phyloP scores from a whole-genome alignment of 345 rosid genomes.

The Murraya koenigii region DNA sequence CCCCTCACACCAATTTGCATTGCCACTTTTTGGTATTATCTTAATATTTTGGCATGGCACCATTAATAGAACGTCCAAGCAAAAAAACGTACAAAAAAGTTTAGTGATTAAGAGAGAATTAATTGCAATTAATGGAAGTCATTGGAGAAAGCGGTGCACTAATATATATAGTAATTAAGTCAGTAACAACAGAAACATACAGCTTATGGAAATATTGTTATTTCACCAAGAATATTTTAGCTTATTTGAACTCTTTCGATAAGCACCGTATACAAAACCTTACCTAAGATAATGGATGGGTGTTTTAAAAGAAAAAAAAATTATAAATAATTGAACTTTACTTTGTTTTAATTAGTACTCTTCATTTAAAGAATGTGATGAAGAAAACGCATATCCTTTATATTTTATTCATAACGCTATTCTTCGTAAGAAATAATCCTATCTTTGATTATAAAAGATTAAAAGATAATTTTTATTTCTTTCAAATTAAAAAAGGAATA shows the following conservation, averaged over 20 bases:
- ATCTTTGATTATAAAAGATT: too few species aligned
- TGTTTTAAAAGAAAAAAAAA: too few species aligned
- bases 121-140: not conserved
- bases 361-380: too few species aligned
- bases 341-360: too few species aligned
- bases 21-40: not conserved
- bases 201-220: not conserved
- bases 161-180: not conserved
- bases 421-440: too few species aligned
- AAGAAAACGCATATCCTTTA: too few species aligned
- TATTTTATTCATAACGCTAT: too few species aligned
- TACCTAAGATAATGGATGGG: too few species aligned
- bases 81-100: not conserved
- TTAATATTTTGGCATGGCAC: not conserved
- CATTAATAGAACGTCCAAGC: not conserved
- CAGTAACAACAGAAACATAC: not conserved
- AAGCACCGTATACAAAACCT: too few species aligned
- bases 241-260: not conserved
- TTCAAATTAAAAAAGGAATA: too few species aligned
- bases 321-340: too few species aligned
- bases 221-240: not conserved
- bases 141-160: not conserved
- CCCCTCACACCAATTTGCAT: not conserved
- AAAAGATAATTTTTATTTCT: too few species aligned
- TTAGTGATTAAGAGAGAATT: not conserved